Base-by-base conservation (phyloP, 495 filamentous ascomycete genomes). In the Echria macrotheca region DNA sequence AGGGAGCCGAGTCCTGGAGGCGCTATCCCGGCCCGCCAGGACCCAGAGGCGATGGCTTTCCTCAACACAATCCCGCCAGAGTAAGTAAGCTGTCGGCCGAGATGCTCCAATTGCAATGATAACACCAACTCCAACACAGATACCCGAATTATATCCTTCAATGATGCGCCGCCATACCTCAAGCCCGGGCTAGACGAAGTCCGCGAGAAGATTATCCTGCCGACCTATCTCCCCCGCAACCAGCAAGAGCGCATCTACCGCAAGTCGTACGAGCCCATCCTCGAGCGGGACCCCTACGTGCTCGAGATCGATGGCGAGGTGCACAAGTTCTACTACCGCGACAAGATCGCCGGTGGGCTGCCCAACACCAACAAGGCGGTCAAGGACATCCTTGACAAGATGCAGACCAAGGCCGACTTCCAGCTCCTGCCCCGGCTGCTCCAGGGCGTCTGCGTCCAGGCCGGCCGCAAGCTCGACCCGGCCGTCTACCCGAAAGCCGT, bases 201-300 rank as follows among this genome's bases (percentile, higher is more conserved):
- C 65, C 81, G 82, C 49, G 56, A 75, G 49, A 72, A 82, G 38
- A 67, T 85, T 59, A 80, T 91, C 64, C 73, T 89, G 11, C 83
- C 84, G 1, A 55, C 67, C 6, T 79, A 80, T 55, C 77, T 91
- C 2, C 56, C 68, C n/a, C 41, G 50, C 10, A 68, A 67, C 2
- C 82, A 86, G 55, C 71, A 70, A 54, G 72, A 71, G 40, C 72
- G 75, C 38, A 68, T 86, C 46, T 79, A 72, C 70, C 68, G 69
- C 21, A 33, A 58, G 24, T 73, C 68, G 36, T 71, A 82, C 58
- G 65, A 74, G 53, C 63, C 71, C 38, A 55, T 63, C 42, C 73
- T 90, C 35, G 54, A 69, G 12, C 57, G 72, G 3, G 77, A 88
- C 49, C 83, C 83, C 8, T 66, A 85, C 38, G 77, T 58, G 37